Percentiles rank a stretch among this genome's conserved stretches.
phyloP scores from a whole-genome alignment of 164 flowering plant genomes.

The Umbellularia californica region DNA sequence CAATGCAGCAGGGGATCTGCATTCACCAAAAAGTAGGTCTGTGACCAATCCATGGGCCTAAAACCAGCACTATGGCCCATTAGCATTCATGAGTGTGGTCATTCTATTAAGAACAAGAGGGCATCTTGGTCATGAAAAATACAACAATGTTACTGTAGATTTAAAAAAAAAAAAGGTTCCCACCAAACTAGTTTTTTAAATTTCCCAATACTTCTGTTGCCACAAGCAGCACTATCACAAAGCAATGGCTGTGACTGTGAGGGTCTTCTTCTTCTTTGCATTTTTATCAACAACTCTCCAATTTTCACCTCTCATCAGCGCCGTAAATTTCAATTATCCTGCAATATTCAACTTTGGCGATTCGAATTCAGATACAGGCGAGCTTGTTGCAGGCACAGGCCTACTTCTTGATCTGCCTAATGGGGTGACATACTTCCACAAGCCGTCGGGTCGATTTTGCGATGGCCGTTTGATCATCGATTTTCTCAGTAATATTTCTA shows the following conservation, averaged over 20 bases:
- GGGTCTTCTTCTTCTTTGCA: neutral
- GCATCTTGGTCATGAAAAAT: neutral
- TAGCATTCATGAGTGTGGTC: neutral
- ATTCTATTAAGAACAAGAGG: neutral
- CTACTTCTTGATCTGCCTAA: slow-evolving; percentile 43
- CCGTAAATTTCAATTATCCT: slow-evolving; percentile 1
- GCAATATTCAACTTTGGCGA: slow-evolving; percentile 75
- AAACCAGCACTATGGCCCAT: too few species aligned
- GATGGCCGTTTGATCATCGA: slow-evolving; percentile 72
- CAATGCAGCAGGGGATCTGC: neutral
- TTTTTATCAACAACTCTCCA: neutral
- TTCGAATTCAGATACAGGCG: slow-evolving; percentile 72
- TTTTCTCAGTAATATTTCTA: slow-evolving; percentile 40
- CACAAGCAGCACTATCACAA: too few species aligned
- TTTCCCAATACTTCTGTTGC: neutral
- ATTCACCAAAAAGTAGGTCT: too few species aligned
- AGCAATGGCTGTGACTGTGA: slow-evolving; percentile 2
- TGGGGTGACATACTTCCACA: slow-evolving; percentile 44
- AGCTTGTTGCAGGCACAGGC: slow-evolving; percentile 41
- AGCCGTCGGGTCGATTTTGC: slow-evolving; percentile 58
- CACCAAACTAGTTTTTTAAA: neutral
- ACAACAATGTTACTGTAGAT: neutral
- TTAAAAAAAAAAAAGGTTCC: neutral
- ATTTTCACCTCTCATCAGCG: neutral
- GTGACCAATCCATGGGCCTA: too few species aligned